These are phyloP conservation scores for Alternaria arbusti DNA, from an alignment of 2,329 filamentous ascomycete genomes.

Conservation along the genomic window DNA sequence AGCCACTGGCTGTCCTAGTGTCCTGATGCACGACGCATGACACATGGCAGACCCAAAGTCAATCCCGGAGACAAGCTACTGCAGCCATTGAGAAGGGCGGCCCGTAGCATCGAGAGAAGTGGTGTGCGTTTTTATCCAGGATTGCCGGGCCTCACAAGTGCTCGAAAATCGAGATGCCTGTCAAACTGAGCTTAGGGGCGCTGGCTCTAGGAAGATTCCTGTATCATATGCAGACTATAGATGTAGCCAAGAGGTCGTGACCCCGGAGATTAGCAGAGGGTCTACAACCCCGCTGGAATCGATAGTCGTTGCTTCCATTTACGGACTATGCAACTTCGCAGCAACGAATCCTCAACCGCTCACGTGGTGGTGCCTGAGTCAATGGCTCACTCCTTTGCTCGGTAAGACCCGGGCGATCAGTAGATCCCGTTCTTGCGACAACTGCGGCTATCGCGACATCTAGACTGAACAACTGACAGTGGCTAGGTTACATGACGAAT, in stretches of 20 bases:
- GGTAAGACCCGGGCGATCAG: slow-evolving; percentile 4
- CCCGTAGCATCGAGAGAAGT: slow-evolving; percentile 6
- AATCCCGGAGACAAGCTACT: slow-evolving; percentile 11
- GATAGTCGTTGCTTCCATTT: slow-evolving; percentile 22
- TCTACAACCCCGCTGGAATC: slow-evolving; percentile 6
- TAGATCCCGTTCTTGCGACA: slow-evolving; percentile 6
- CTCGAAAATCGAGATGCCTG: slow-evolving; percentile 9
- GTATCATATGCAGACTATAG: slow-evolving; percentile 10
- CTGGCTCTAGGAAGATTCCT: slow-evolving; percentile 9
- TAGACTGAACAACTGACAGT: not conserved
- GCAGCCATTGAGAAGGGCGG: slow-evolving; percentile 11
- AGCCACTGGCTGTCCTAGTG: slow-evolving; percentile 16
- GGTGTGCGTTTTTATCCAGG: slow-evolving; percentile 7
- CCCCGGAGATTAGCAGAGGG: slow-evolving; percentile 19
- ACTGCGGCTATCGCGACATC: not conserved
- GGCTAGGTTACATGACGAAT: not conserved
- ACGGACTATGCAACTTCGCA: slow-evolving; percentile 5
- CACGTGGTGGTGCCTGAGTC: not conserved
- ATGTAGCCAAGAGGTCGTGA: slow-evolving; percentile 5
- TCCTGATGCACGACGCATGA: slow-evolving; percentile 30
- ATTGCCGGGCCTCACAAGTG: slow-evolving; percentile 7
- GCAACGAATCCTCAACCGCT: not conserved
- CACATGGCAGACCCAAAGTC: slow-evolving; percentile 20
- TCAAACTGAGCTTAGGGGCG: slow-evolving; percentile 7
- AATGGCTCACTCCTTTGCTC: not conserved